Percentiles rank a stretch among this genome's conserved stretches.
Conservation (phyloP, 257 asterid genomes). For the Primulina tabacum region DNA sequence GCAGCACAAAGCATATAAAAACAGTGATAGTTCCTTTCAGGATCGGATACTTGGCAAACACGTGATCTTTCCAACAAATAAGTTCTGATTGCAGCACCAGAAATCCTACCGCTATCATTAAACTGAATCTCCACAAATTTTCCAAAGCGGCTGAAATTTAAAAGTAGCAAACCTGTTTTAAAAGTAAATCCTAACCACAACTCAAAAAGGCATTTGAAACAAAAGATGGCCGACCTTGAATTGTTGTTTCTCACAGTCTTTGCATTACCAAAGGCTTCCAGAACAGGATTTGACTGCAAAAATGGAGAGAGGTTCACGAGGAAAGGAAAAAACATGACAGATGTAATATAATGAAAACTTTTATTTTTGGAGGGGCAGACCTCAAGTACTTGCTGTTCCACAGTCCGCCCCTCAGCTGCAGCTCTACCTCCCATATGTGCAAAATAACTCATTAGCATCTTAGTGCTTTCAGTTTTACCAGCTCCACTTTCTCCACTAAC, state of each 20-base stretch:
- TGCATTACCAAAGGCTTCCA: conserved; percentile 95
- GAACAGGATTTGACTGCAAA: conserved; percentile 87
- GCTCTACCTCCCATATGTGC: conserved; percentile 84
- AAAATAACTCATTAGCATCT: conserved; percentile 81
- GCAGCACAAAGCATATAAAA: conserved; percentile 96
- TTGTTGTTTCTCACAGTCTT: conserved; percentile 88
- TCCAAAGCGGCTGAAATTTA: conserved; percentile 74
- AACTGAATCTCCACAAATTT: conserved; percentile 94
- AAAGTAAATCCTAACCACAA: conserved; percentile 1
- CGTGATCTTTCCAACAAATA: conserved; percentile 93
- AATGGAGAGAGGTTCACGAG: conserved; percentile 4
- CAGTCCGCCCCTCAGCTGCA: conserved; percentile 55
- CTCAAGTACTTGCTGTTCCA: conserved; percentile 93
- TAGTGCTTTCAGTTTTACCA: conserved; percentile 93
- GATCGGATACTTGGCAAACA: conserved; percentile 87
- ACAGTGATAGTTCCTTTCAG: conserved; percentile 93
- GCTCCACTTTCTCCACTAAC: conserved; percentile 99
- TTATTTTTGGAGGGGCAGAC: conserved; percentile 30
- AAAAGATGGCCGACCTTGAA: conserved; percentile 54
- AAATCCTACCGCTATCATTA: conserved; percentile 61
- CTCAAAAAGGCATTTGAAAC: conserved; percentile 18
- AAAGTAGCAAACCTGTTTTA: conserved; percentile 17
- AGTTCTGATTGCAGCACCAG: conserved; percentile 95
- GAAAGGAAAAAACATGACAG: conserved; percentile 20
- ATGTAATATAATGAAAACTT: not conserved